Evolutionary conservation across 106 monocot genomes (phyloP).

Genomic region (Hemerocallis citrina): DNA sequence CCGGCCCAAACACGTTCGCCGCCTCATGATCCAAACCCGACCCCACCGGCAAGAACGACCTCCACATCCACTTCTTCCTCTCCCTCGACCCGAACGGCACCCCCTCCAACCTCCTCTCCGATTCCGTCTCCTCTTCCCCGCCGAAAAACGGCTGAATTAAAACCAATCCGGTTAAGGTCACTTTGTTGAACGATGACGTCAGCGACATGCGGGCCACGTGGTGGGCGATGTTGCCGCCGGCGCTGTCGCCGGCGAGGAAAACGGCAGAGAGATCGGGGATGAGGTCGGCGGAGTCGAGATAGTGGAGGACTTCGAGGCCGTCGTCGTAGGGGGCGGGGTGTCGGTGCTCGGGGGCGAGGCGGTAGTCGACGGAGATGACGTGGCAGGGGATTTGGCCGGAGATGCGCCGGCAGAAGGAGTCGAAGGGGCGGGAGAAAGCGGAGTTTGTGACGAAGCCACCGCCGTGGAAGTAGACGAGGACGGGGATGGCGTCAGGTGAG

Average conservation of each 20-base stretch:
- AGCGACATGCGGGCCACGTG: conserved; percentile 14
- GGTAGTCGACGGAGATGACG: conserved; percentile 31
- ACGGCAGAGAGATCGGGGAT: background rate
- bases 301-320: conserved; percentile 29
- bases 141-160: conserved; percentile 33
- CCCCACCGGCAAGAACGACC: conserved; percentile 32
- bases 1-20: conserved; percentile 3
- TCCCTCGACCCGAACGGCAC: conserved; percentile 16
- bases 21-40: conserved; percentile 22
- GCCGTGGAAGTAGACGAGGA: conserved; percentile 16
- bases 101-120: conserved; percentile 22
- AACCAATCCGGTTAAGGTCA: conserved; percentile 5
- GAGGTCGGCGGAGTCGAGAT: conserved; percentile 5
- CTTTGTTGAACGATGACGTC: background rate
- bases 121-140: conserved; percentile 15
- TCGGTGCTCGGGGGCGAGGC: conserved; percentile 35
- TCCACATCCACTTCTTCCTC: conserved; percentile 27
- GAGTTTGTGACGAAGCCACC: conserved; percentile 9
- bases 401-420: conserved; percentile 12
- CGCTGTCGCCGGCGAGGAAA: conserved; percentile 44
- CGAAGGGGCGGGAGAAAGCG: background rate
- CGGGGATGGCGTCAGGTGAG: background rate
- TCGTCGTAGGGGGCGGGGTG: conserved; percentile 32
- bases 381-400: background rate
- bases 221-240: conserved; percentile 43